Base-by-base conservation (phyloP, 495 filamentous ascomycete genomes). In the Xylaria flabelliformis region DNA sequence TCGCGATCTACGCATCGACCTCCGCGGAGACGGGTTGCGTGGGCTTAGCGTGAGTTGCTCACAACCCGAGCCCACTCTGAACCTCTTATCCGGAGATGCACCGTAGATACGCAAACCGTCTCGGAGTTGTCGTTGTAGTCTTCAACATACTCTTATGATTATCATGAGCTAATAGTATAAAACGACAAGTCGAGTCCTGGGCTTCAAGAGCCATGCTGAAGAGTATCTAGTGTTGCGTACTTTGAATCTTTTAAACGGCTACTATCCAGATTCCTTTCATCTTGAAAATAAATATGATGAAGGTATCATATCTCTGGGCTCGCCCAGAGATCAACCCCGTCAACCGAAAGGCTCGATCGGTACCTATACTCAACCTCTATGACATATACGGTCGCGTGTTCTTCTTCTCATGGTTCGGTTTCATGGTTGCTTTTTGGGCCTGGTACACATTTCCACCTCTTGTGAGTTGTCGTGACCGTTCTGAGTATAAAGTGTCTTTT, bases 381-480 rank as follows among this genome's bases (percentile, higher is more conserved):
- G 89, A 97, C 75, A 78, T 89, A 72, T 77, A 98, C 86, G 94
- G 95, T 58, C 88, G 94, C 3, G 93, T 96, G 0, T 97, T 97
- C 81, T 94, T 94, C 85, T 97, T 98, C 83, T 93, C 94, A 0
- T 97, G 95, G 91, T 88, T 94, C 62, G 95, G 95, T 10, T 98
- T 98, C 83, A 93, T 98, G 90, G 89, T 98, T 70, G 94, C 94
- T 26, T 98, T 98, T 84, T 92, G 94, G 82, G 95, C 93, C 3
- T 98, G 95, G 92, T 93, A 90, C 78, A 89, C 93, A 1, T 95
- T 95, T 83, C 93, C 93, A 67, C 93, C 93, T 75, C 78, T 96
- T 83, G 91, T 94, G 85, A 82, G 90, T 84, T 13, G 34, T 24
- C 51, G 2, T 50, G 9, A 26, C 34, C 8, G 9, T 29, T n/a